Conservation (phyloP, 192 early-diverging fungal genomes). For the Coemansia sp. region DNA sequence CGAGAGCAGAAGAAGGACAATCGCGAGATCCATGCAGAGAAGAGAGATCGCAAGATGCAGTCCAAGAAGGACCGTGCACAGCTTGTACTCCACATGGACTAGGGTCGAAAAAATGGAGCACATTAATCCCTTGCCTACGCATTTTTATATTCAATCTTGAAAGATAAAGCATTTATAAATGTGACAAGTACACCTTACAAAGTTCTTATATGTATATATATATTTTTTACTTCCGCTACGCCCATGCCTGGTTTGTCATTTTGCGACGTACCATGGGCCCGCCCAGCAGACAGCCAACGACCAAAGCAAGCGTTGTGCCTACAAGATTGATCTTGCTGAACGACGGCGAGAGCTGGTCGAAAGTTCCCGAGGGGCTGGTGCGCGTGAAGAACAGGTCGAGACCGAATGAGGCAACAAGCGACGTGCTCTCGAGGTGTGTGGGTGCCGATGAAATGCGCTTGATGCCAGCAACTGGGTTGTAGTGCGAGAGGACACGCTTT, state of each 20-base stretch:
- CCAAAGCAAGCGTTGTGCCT: conserved; percentile 77
- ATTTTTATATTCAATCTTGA: no score
- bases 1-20: conserved; percentile 52
- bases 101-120: background rate
- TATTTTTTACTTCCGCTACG: conserved; percentile 20
- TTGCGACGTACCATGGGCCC: conserved; percentile 71
- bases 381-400: conserved; percentile 88
- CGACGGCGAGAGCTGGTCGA: conserved; percentile 90
- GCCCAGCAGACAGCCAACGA: conserved; percentile 70
- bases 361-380: conserved; percentile 80
- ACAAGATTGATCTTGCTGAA: conserved; percentile 88
- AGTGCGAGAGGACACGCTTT: conserved; percentile 75
- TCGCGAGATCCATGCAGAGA: conserved; percentile 37
- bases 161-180: conserved; percentile 4
- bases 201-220: no score
- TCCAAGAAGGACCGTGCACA: conserved; percentile 51
- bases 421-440: conserved; percentile 89
- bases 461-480: conserved; percentile 65
- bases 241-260: conserved; percentile 57
- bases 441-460: conserved; percentile 69
- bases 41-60: conserved; percentile 48
- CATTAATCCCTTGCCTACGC: no score
- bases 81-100: conserved; percentile 36
- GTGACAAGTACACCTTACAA: no score
- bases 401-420: conserved; percentile 85